A percentile compares a stretch with the other conserved stretches of the same genome.
phyloP scores from a whole-genome alignment of 495 filamentous ascomycete genomes.

The Xylaria acuta region DNA sequence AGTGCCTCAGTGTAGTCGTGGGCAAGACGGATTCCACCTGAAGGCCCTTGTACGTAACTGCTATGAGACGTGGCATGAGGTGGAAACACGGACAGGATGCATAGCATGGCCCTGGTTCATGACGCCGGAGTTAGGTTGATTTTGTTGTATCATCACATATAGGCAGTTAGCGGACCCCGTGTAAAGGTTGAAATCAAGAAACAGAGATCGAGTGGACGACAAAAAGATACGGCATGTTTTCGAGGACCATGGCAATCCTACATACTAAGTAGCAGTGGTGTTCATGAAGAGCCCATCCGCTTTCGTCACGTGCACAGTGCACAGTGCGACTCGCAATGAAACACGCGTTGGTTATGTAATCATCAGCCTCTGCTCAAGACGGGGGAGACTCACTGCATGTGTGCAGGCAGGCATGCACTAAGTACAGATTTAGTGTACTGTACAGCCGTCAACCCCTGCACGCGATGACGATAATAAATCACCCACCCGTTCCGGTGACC shows the following conservation, averaged over 20 bases:
- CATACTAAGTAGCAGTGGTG: neutral
- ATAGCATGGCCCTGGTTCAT: neutral
- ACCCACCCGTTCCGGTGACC: conserved; percentile 18
- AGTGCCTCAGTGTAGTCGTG: neutral
- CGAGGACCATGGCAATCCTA: neutral
- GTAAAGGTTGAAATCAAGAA: neutral
- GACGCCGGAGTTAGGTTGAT: neutral
- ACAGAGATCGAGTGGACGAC: neutral
- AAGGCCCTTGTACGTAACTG: neutral
- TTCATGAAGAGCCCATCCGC: neutral
- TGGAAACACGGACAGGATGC: neutral
- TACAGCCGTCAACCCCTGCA: conserved; percentile 10
- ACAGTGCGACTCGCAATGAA: neutral
- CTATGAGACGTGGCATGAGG: neutral
- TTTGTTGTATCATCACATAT: neutral
- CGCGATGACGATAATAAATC: conserved; percentile 23
- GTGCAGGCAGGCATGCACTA: too few species aligned
- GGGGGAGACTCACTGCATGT: too few species aligned
- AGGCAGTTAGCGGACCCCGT: neutral
- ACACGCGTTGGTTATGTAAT: neutral
- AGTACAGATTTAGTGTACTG: too few species aligned
- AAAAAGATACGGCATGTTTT: neutral
- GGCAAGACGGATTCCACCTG: neutral
- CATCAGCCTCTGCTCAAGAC: neutral
- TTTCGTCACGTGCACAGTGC: neutral